Evolutionary conservation across 108 stramenopile genomes (phyloP).

Genomic region (Cyclotella atomus): DNA sequence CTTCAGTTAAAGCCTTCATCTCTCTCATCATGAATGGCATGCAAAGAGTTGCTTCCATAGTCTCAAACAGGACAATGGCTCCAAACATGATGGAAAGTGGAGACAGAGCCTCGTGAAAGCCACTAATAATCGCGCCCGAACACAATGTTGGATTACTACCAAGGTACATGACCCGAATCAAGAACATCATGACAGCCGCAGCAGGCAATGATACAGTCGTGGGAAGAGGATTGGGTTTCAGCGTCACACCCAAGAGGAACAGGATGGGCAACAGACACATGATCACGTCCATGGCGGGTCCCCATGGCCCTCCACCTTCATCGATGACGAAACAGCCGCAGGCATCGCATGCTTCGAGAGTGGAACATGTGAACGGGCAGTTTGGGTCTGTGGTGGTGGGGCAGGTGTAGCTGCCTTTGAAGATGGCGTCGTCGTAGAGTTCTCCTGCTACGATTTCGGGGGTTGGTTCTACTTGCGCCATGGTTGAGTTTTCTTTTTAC

Average conservation of each 20-base stretch:
- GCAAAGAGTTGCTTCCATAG: constrained; percentile 68
- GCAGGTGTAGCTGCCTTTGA: constrained; percentile 23
- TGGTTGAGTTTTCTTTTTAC: background rate
- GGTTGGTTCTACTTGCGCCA: constrained; percentile 6
- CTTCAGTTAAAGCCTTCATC: constrained; percentile 65
- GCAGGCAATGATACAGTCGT: constrained; percentile 58
- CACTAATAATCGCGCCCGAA: constrained; percentile 50
- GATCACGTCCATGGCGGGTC: constrained; percentile 62
- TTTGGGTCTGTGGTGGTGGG: constrained; percentile 14
- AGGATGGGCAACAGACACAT: constrained; percentile 63
- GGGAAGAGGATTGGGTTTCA: constrained; percentile 50
- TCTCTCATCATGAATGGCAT: constrained; percentile 79
- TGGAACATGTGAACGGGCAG: constrained; percentile 31
- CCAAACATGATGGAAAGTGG: constrained; percentile 65
- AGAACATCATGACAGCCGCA: constrained; percentile 60
- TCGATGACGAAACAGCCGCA: constrained; percentile 50
- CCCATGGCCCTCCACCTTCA: constrained; percentile 56
- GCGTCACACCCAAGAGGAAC: constrained; percentile 50
- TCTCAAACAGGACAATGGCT: constrained; percentile 66
- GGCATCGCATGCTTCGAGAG: constrained; percentile 42
- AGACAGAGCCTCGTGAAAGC: constrained; percentile 59
- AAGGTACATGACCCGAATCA: constrained; percentile 64
- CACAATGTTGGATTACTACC: constrained; percentile 53
- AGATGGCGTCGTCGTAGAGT: constrained; percentile 25
- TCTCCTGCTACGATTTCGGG: constrained; percentile 4